Conservation (phyloP, 306 rosid species). For the Dicorynia guianensis region DNA sequence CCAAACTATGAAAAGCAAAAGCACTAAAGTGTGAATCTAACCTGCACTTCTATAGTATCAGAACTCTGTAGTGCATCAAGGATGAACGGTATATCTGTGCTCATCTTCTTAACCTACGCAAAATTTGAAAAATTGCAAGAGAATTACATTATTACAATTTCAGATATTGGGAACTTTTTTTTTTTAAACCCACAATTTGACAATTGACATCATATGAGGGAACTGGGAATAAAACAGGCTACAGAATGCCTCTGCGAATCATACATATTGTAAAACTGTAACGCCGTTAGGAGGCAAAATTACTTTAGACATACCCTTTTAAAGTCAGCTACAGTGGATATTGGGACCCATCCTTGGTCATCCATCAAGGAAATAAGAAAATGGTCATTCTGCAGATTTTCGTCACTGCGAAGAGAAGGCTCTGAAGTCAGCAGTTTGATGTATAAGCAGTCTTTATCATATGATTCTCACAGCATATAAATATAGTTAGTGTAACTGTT, state of each 20-base stretch:
- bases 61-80: conserved; percentile 83
- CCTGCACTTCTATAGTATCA: conserved; percentile 82
- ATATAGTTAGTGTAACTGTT: conserved; percentile 12
- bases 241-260: conserved; percentile 17
- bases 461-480: conserved; percentile 14
- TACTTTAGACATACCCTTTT: conserved; percentile 72
- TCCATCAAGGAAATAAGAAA: conserved; percentile 88
- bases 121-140: not conserved
- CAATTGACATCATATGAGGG: conserved; percentile 12
- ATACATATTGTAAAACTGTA: conserved; percentile 8
- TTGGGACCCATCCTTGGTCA: conserved; percentile 92
- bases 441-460: conserved; percentile 17
- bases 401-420: conserved; percentile 82
- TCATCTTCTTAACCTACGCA: conserved; percentile 79
- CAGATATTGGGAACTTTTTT: not conserved
- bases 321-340: conserved; percentile 74
- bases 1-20: conserved; percentile 20
- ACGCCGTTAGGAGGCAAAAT: conserved; percentile 25
- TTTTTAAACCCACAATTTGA: conserved; percentile 29
- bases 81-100: conserved; percentile 75
- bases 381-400: conserved; percentile 80
- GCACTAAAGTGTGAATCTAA: conserved; percentile 40
- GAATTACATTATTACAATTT: conserved; percentile 10
- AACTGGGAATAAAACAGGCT: conserved; percentile 28
- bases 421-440: conserved; percentile 53